These are phyloP conservation scores for Bretschneidera sinensis DNA, from an alignment of 345 rosid species.

Conservation along the genomic window DNA sequence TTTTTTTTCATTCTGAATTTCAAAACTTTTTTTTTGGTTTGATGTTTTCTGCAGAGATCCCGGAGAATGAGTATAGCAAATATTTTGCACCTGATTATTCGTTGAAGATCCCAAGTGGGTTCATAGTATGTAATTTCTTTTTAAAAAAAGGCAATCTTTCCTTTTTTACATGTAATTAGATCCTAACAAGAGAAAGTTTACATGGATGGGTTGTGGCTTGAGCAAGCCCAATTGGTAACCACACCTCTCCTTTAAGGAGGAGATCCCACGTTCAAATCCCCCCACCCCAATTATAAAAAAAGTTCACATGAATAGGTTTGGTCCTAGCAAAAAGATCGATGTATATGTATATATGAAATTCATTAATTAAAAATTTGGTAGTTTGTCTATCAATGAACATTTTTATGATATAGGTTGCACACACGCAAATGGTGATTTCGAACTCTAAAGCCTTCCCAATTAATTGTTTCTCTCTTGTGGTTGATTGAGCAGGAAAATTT, in stretches of 20 bases:
- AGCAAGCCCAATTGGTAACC: background rate
- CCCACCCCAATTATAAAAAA: too few relatives aligned
- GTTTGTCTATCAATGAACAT: too few relatives aligned
- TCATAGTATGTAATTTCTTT: slow-evolving; percentile 49
- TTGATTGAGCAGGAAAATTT: slow-evolving; percentile 70
- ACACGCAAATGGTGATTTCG: background rate
- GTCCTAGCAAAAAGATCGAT: too few relatives aligned
- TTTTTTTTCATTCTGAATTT: too few relatives aligned
- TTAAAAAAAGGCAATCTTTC: background rate
- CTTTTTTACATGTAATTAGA: background rate
- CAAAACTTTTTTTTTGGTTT: background rate
- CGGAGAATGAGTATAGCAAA: slow-evolving; percentile 78
- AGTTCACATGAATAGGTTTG: too few relatives aligned
- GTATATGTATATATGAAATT: too few relatives aligned
- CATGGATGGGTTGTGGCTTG: background rate
- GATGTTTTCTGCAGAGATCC: slow-evolving; percentile 64
- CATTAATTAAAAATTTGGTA: too few relatives aligned
- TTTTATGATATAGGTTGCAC: background rate
- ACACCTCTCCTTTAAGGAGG: too few relatives aligned
- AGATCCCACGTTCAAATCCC: too few relatives aligned
- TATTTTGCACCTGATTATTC: slow-evolving; percentile 84
- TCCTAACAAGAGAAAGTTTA: background rate
- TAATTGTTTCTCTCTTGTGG: slow-evolving; percentile 5
- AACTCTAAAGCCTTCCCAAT: slow-evolving; percentile 5
- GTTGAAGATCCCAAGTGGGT: slow-evolving; percentile 79